Base-by-base conservation (phyloP, 371 early-diverging fungal genomes). In the Mucor piriformis region DNA sequence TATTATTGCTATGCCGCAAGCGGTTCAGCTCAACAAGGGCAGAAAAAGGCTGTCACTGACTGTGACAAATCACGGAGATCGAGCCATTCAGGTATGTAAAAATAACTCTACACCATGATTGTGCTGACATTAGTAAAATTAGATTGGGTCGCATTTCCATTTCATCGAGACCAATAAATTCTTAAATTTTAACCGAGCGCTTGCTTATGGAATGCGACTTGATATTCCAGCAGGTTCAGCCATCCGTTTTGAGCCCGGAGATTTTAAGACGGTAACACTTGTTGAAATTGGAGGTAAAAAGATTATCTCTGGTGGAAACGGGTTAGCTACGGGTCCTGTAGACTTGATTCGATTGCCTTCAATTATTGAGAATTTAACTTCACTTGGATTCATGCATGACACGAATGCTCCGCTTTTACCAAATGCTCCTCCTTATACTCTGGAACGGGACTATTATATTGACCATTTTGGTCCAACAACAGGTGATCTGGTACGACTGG, bases 381-480 rank as follows among this genome's bases (percentile, higher is more conserved):
- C 59, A n/a, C 54, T 58, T 11, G 88, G 88, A 1, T 92, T 92
- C 69, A 52, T 59, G 18, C 92, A 94, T 43, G 76, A 73, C 60
- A 29, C 64, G 3, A 70, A 73, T 11, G 78, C 88, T 49, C 74
- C 88, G 1, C 70, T 61, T 3, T 66, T 54, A 29, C 67, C 56
- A 1, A 62, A 50, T 50, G 64, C 64, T 21, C 32, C 75, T 16
- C 80, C 89, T 4, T 84, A 81, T 44, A 67, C 72, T 1, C 82
- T 97, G 47, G 90, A 90, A 40, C 79, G 93, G 12, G 80, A 83
- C 40, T 85, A 88, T 16, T 95, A 97, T 65, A 87, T 87, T 27
- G 91, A 92, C 63, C 90, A 91, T 49, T 97, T 88, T 63, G 97
- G 97, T 2, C 97, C 97, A 3, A 97, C 97, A 0, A 86, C 84